A percentile compares a stretch with the other conserved stretches of the same genome.
Evolutionary conservation across 2,329 filamentous ascomycete genomes (phyloP).

Genomic region (Ceratocystiopsis sp.): DNA sequence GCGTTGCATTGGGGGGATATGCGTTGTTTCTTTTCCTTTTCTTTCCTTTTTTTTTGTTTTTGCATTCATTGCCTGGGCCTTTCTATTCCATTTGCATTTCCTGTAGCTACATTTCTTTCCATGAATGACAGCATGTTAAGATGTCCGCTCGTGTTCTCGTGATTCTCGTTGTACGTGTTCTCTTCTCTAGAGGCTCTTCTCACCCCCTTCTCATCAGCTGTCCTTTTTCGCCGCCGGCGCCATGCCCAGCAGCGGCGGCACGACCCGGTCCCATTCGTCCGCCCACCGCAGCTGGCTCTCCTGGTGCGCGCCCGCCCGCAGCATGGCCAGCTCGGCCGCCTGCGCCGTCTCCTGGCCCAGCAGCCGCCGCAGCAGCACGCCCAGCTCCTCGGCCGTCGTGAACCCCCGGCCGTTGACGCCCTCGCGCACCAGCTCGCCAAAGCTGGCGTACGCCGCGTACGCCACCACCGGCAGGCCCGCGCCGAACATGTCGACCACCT

Average conservation of each 20-base stretch:
- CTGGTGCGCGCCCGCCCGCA: slow-evolving; percentile 40
- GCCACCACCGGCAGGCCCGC: slow-evolving; percentile 80
- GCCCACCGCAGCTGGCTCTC: slow-evolving; percentile 75
- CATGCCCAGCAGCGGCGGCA: slow-evolving; percentile 51
- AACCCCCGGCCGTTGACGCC: slow-evolving; percentile 79
- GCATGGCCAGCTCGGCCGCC: slow-evolving; percentile 26
- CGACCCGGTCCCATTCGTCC: slow-evolving; percentile 78
- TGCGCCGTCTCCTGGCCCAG: slow-evolving; percentile 28
- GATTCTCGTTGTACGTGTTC: too few relatives aligned
- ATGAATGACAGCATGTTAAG: background rate
- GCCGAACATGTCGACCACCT: slow-evolving; percentile 98
- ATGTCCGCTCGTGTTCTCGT: too few relatives aligned
- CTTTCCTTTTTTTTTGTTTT: background rate
- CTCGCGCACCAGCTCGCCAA: slow-evolving; percentile 78
- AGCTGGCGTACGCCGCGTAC: slow-evolving; percentile 74
- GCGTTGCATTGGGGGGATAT: too few relatives aligned
- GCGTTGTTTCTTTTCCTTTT: background rate
- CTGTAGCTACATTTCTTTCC: background rate
- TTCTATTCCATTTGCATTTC: background rate
- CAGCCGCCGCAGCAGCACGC: slow-evolving; percentile 43
- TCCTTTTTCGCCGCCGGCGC: slow-evolving; percentile 10
- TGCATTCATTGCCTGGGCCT: background rate
- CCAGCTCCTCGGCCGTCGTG: slow-evolving; percentile 49
- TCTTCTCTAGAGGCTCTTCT: background rate
- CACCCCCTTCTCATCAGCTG: too few relatives aligned